phyloP scores from a whole-genome alignment of 805 yeast genomes.

The Metschnikowia lunata region DNA sequence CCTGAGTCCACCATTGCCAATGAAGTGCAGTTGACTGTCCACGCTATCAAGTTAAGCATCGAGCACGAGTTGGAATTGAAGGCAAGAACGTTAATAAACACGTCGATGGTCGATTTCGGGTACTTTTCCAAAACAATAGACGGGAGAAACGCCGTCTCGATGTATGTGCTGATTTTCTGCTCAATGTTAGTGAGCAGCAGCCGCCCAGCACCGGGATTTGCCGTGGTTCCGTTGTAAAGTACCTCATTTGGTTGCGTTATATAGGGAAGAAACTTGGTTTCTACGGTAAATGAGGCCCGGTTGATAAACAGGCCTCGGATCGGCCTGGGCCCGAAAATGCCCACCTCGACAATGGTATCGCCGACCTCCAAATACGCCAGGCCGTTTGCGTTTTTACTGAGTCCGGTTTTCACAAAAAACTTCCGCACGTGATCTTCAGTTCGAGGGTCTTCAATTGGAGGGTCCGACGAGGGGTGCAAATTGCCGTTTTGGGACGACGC shows the following conservation, averaged over 20 bases:
- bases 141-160: constrained; percentile 49
- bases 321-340: constrained; percentile 89
- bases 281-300: constrained; percentile 62
- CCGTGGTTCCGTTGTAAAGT: constrained; percentile 24
- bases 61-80: constrained; percentile 23
- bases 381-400: constrained; percentile 71
- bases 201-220: constrained; percentile 19
- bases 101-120: constrained; percentile 86
- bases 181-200: constrained; percentile 36
- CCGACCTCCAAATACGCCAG: constrained; percentile 75
- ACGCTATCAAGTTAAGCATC: constrained; percentile 40
- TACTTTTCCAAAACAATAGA: constrained; percentile 62
- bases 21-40: constrained; percentile 59
- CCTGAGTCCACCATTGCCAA: constrained; percentile 83
- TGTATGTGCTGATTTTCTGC: constrained; percentile 47
- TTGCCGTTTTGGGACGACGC: constrained; percentile 9
- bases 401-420: constrained; percentile 59
- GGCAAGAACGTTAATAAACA: constrained; percentile 67
- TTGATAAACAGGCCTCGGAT: constrained; percentile 67
- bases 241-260: constrained; percentile 37
- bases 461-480: no score
- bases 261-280: constrained; percentile 50
- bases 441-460: background rate
- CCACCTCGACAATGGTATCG: constrained; percentile 56
- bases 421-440: constrained; percentile 11